phyloP scores from a whole-genome alignment of 2,329 filamentous ascomycete genomes.

The Beauveria brongniartii region DNA sequence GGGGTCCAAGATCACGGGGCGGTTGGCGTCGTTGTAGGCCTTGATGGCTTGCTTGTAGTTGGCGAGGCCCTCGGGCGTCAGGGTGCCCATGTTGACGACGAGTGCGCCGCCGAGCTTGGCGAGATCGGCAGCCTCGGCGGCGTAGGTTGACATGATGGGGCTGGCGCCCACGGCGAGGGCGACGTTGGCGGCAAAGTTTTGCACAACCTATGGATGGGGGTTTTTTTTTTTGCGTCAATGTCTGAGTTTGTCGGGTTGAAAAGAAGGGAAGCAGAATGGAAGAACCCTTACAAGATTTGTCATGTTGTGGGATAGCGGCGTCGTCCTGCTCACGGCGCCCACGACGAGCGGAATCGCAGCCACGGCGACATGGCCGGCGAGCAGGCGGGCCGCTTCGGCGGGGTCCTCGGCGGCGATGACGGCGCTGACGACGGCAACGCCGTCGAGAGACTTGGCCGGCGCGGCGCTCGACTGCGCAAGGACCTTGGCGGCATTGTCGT shows the following conservation, averaged over 20 bases:
- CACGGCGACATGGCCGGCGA: constrained; percentile 40
- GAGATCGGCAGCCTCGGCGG: constrained; percentile 74
- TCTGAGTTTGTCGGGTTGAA: no score
- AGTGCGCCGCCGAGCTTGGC: constrained; percentile 67
- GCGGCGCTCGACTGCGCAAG: constrained; percentile 55
- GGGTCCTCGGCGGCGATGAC: constrained; percentile 69
- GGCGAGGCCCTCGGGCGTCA: constrained; percentile 63
- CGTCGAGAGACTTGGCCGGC: constrained; percentile 56
- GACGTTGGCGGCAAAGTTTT: constrained; percentile 90
- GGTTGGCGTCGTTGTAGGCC: constrained; percentile 71
- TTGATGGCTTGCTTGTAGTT: constrained; percentile 67
- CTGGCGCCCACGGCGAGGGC: constrained; percentile 77
- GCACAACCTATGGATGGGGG: constrained; percentile 49
- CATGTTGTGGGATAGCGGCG: constrained; percentile 89
- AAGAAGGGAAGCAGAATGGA: no score
- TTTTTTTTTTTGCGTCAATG: background rate
- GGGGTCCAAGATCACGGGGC: constrained; percentile 78
- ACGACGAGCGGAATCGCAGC: constrained; percentile 47
- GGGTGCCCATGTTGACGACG: constrained; percentile 92
- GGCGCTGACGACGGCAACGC: constrained; percentile 83
- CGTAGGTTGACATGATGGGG: constrained; percentile 90
- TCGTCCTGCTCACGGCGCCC: constrained; percentile 49
- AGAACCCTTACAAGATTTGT: constrained; percentile 60
- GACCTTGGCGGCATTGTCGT: constrained; percentile 64
- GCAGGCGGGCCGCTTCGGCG: constrained; percentile 48